Conservation (phyloP, 164 flowering plant species). For the Stephania japonica region DNA sequence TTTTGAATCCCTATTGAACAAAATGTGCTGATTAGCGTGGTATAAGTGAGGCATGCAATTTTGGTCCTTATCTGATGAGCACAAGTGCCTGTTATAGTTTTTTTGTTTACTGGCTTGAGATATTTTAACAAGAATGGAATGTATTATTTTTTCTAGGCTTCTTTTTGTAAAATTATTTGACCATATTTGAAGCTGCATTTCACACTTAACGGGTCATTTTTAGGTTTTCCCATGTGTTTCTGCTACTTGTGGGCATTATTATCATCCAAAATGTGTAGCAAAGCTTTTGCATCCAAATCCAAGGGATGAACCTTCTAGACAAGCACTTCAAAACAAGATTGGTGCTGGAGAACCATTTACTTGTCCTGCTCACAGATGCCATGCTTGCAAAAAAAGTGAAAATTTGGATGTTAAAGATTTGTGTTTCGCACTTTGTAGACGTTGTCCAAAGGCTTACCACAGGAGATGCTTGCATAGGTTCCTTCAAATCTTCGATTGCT, state of each 20-base stretch:
- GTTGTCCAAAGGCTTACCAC: slow-evolving; percentile 88
- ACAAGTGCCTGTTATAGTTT: too few relatives aligned
- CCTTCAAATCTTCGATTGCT: not conserved
- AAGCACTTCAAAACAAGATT: slow-evolving; percentile 37
- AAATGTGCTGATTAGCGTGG: too few relatives aligned
- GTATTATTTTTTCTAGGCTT: too few relatives aligned
- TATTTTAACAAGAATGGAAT: too few relatives aligned
- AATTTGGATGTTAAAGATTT: slow-evolving; percentile 33
- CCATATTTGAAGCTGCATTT: too few relatives aligned
- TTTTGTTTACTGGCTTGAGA: too few relatives aligned
- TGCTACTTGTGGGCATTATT: slow-evolving; percentile 78
- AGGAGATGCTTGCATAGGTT: slow-evolving; percentile 86
- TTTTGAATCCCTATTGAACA: too few relatives aligned
- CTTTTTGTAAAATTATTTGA: too few relatives aligned
- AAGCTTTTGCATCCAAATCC: slow-evolving; percentile 35
- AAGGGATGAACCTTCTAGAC: slow-evolving; percentile 29
- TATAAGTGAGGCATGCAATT: too few relatives aligned
- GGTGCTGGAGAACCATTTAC: slow-evolving; percentile 56
- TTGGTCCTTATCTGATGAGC: too few relatives aligned
- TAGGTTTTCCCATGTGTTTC: slow-evolving; percentile 68
- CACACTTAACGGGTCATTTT: slow-evolving; percentile 1
- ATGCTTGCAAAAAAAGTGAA: slow-evolving; percentile 55
- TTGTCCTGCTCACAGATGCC: slow-evolving; percentile 76
- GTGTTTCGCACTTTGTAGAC: slow-evolving; percentile 84
- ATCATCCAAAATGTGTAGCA: slow-evolving; percentile 74